Base-by-base conservation (phyloP, 1,284 basidiomycete species). In the Leccinum variabile region DNA sequence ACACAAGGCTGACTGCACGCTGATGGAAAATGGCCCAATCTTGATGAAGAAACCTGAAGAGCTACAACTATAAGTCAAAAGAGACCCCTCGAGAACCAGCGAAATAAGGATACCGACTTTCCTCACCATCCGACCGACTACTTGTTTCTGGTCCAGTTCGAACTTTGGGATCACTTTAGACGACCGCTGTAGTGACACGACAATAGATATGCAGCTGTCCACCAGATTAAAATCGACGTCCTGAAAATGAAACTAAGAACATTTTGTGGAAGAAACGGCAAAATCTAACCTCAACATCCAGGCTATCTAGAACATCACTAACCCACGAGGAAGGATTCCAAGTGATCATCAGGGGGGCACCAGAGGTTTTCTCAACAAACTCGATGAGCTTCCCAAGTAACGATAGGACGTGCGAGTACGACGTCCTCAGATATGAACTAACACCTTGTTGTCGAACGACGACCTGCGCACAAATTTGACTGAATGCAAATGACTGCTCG, bases 1-100 rank as follows among this genome's bases (percentile, higher is more conserved):
- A 98, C 16, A 98, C 82, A n/a, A 98, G 79, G 69, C 84, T 88
- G 22, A 94, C 91, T 6, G 91, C 87, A 28, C 94, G 89, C 50
- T 87, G 84, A 74, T 98, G 95, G 72, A 94, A 96, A 1, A 84
- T 80, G 1, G 89, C 81, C 67, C 79, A 86, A 25, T 87, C 77
- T 0, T 87, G 84, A 6, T 84, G 83, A 22, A 98, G 82, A 73
- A 93, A 97, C 54, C 79, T 80, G 63, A 98, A 81, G 1, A 98
- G 81, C 83, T 92, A 77, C 57, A 70, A 60, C 56, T 55, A 59
- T 50, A 14, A 41, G 59, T 63, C 60, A 64, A 39, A 39, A 57
- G 59, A 57, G 49, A 33, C 2, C 22, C 25, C 52, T 14, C 1
- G 2, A 44, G n/a, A 57, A 32, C n/a, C 3, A 50, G 55, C 10